Percentiles rank a stretch among this genome's conserved stretches.
Conservation (phyloP, 2,329 filamentous ascomycete species). For the Pochonia chlamydosporia region DNA sequence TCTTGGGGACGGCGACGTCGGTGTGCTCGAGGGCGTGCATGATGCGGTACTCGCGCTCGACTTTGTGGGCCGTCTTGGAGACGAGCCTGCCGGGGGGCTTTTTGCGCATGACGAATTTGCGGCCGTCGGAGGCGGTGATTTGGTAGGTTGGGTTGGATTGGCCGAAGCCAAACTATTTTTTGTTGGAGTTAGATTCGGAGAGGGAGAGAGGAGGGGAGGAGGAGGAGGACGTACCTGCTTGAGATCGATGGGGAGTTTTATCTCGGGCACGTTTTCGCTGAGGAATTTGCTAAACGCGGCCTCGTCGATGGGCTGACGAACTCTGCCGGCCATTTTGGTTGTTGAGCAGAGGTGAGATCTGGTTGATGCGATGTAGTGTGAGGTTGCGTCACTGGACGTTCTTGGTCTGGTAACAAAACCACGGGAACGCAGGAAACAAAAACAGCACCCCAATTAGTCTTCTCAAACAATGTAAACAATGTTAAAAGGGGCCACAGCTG, state of each 20-base stretch:
- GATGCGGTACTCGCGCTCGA: constrained; percentile 91
- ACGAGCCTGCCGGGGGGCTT: constrained; percentile 94
- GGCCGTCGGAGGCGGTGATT: constrained; percentile 64
- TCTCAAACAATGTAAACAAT: too few relatives aligned
- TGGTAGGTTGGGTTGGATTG: constrained; percentile 98
- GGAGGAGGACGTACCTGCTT: constrained; percentile 67
- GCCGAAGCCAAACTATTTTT: constrained; percentile 79
- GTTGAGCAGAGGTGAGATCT: too few relatives aligned
- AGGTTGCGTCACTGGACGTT: neutral
- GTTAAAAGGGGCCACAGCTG: too few relatives aligned
- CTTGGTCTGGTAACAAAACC: too few relatives aligned
- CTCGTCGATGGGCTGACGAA: constrained; percentile 88
- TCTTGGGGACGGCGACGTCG: constrained; percentile 78
- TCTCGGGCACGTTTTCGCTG: constrained; percentile 68
- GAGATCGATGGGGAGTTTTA: constrained; percentile 75
- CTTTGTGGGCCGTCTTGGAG: constrained; percentile 90
- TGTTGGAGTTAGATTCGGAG: constrained; percentile 1
- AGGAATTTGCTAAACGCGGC: constrained; percentile 75
- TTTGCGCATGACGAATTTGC: constrained; percentile 86
- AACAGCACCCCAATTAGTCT: too few relatives aligned
- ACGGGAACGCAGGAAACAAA: too few relatives aligned
- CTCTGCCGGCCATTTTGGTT: constrained; percentile 67
- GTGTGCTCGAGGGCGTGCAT: constrained; percentile 75
- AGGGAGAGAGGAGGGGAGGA: neutral
- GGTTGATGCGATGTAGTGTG: too few relatives aligned